Evolutionary conservation across 495 filamentous ascomycete genomes (phyloP), one percentile per base, ranked within the genome.

Genomic region (Melanomma pulvis-pyrius): DNA sequence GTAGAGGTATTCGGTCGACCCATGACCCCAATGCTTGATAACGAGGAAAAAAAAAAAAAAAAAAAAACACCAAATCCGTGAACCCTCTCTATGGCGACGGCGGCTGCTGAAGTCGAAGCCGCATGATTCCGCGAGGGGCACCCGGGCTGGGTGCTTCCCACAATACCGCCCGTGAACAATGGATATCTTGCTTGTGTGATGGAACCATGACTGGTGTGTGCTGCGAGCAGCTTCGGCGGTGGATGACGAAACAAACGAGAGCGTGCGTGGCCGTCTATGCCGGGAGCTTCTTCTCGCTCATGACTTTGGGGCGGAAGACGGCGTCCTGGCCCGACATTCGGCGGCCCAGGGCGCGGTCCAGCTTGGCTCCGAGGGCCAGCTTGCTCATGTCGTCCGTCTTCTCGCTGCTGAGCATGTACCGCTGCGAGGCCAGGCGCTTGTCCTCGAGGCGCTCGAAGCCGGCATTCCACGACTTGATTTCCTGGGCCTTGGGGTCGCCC

Each of bases 321-420:
- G 94, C 96, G 77, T 98, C 94, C 75, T 98, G 94, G 71, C 89
- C 76, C 25, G 83, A 88, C 92, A 98, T 96, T 70, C 94, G 86
- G 71, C 94, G 82, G 59, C 87, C 90, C 39, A 98, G 86, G 13
- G 94, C 94, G 41, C 94, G 88, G 75, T 98, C 94, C 44, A 98
- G 84, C 79, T 97, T 98, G 41, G 94, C 93, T 48, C 92, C 90
- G 46, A 98, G 83, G 29, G 93, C 93, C 61, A 98, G 81, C 79
- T 97, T 96, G 78, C 87, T 90, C 73, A 97, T 77, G 75, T 90
- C 90, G 66, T 90, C 91, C 53, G 81, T 87, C 83, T 98, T 97
- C 78, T 96, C 87, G 39, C 85, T 81, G 63, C 82, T 90, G 24
- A 92, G 87, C 50, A 88, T 84, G 74, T 96, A 97, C 63, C 94